Conservation (phyloP, 192 early-diverging fungal genomes). For the Martensiomyces pterosporus region DNA sequence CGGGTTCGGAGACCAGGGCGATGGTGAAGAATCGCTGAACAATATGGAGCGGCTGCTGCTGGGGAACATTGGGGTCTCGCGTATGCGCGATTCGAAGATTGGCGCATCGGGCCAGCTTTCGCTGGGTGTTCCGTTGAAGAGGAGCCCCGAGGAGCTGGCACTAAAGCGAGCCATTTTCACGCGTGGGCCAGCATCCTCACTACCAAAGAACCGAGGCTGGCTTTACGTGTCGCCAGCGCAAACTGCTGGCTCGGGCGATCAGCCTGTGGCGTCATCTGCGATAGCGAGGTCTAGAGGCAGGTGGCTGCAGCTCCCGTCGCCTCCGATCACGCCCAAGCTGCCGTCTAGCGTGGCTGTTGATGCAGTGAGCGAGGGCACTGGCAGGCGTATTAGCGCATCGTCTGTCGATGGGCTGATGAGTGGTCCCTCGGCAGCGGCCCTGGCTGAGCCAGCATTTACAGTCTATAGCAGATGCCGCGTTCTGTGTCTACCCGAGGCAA, state of each 20-base stretch:
- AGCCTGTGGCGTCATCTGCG: too few relatives aligned
- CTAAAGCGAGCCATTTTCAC: conserved; percentile 11
- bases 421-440: too few relatives aligned
- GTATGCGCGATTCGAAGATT: conserved; percentile 6
- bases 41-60: conserved; percentile 28
- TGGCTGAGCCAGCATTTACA: conserved; percentile 25
- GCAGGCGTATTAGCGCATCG: too few relatives aligned
- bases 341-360: too few relatives aligned
- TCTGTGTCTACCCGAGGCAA: conserved; percentile 7
- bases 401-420: too few relatives aligned
- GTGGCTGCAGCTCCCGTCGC: conserved; percentile 24
- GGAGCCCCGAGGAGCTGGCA: not conserved
- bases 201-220: conserved; percentile 20
- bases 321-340: conserved; percentile 16
- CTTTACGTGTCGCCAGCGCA: not conserved
- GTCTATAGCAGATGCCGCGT: conserved; percentile 40
- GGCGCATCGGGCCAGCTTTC: conserved; percentile 1
- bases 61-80: conserved; percentile 16
- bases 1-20: too few relatives aligned
- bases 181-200: conserved; percentile 14
- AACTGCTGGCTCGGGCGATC: too few relatives aligned
- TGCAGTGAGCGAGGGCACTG: too few relatives aligned
- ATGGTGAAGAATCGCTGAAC: conserved; percentile 9
- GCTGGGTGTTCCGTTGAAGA: not conserved
- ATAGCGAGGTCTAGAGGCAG: not conserved